These are phyloP conservation scores for Hypomontagnella monticulosa DNA, from an alignment of 495 filamentous ascomycete species.

Conservation along the genomic window DNA sequence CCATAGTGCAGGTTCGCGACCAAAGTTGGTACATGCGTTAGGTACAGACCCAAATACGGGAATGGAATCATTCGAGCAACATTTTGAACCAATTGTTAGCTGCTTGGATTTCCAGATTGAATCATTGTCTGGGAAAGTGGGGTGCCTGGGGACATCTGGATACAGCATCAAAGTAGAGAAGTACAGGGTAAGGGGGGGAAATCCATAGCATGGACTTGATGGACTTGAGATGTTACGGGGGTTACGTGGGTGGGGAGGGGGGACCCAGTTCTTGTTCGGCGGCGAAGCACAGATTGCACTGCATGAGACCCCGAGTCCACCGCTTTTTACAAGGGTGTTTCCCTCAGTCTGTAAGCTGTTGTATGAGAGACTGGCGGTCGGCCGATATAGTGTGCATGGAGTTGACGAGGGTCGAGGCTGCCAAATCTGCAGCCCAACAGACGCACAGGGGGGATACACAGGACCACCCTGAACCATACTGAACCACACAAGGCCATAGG, in stretches of 20 bases:
- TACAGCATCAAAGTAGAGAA: background rate
- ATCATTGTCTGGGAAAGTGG: conserved; percentile 36
- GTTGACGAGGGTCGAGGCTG: conserved; percentile 10
- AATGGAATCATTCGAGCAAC: conserved; percentile 20
- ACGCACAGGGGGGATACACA: conserved; percentile 1
- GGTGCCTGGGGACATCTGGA: conserved; percentile 8
- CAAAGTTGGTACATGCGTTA: conserved; percentile 9
- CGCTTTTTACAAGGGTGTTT: conserved; percentile 49
- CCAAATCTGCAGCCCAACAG: conserved; percentile 41
- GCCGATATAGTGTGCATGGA: conserved; percentile 34
- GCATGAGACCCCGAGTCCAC: conserved; percentile 49
- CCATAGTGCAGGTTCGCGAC: background rate
- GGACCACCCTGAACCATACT: too few species aligned
- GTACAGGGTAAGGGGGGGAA: background rate
- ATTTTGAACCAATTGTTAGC: conserved; percentile 22
- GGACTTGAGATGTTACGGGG: background rate
- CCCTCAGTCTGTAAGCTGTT: conserved; percentile 39
- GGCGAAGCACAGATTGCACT: conserved; percentile 45
- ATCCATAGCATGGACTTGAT: too few species aligned
- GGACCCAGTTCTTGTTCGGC: conserved; percentile 30
- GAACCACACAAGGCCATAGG: too few species aligned
- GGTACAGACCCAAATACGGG: conserved; percentile 17
- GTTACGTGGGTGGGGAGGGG: conserved; percentile 10
- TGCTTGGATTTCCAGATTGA: conserved; percentile 24
- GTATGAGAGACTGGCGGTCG: conserved; percentile 50